Percentiles rank a stretch among this genome's conserved stretches.
Conservation (phyloP, 768 basidiomycete genomes). For the Lactarius vividus region DNA sequence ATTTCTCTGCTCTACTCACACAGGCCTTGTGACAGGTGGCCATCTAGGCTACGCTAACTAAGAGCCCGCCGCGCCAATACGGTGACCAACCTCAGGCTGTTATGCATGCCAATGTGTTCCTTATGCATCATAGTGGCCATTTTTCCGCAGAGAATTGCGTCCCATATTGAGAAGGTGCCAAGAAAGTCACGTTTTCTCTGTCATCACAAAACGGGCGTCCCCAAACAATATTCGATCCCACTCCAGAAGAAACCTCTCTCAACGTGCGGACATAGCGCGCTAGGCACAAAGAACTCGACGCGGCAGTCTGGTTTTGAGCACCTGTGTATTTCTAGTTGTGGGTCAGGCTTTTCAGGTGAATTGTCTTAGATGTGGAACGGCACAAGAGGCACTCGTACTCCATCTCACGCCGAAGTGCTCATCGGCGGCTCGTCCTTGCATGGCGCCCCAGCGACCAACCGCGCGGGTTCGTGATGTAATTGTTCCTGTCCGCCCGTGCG, state of each 20-base stretch:
- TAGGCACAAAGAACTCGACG: slow-evolving; percentile 10
- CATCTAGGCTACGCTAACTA: too few relatives aligned
- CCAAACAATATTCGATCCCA: too few relatives aligned
- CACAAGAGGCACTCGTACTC: slow-evolving; percentile 67
- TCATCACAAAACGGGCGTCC: too few relatives aligned
- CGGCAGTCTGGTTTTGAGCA: slow-evolving; percentile 13
- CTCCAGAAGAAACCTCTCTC: slow-evolving; percentile 12
- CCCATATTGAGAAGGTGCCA: too few relatives aligned
- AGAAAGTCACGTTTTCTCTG: too few relatives aligned
- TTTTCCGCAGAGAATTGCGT: too few relatives aligned
- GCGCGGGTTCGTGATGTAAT: slow-evolving; percentile 11
- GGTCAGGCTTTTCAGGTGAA: slow-evolving; percentile 60
- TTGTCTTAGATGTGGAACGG: slow-evolving; percentile 40
- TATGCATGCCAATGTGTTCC: too few relatives aligned
- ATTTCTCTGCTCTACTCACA: too few relatives aligned
- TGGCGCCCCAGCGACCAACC: neutral
- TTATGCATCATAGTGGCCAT: too few relatives aligned
- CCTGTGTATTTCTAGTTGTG: slow-evolving; percentile 12
- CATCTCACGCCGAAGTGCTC: slow-evolving; percentile 11
- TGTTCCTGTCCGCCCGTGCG: slow-evolving; percentile 5
- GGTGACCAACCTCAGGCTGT: too few relatives aligned
- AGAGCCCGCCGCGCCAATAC: too few relatives aligned
- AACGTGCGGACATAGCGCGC: slow-evolving; percentile 19
- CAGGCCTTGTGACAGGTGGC: too few relatives aligned
- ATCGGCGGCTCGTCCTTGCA: neutral